Conservation (phyloP, 768 basidiomycete genomes). For the Leccinum uliginosum region DNA sequence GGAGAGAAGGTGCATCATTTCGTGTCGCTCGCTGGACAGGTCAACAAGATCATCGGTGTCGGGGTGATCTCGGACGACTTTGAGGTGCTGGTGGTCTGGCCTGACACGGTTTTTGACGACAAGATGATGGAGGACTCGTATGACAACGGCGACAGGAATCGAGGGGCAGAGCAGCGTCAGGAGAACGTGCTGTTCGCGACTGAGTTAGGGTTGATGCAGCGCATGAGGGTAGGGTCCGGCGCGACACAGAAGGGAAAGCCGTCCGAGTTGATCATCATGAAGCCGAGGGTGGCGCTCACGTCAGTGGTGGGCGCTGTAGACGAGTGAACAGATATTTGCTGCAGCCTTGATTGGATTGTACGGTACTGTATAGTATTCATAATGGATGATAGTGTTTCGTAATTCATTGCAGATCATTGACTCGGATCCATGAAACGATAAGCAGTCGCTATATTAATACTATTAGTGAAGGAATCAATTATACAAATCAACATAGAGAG, state of each 20-base stretch:
- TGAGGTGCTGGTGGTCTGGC: conserved; percentile 16
- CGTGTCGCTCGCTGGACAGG: conserved; percentile 39
- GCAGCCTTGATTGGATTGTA: background rate
- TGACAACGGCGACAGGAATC: conserved; percentile 14
- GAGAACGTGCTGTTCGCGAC: conserved; percentile 31
- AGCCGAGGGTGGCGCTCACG: conserved; percentile 26
- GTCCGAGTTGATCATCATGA: conserved; percentile 26
- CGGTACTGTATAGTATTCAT: background rate
- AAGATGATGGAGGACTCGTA: conserved; percentile 23
- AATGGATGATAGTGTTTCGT: background rate
- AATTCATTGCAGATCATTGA: background rate
- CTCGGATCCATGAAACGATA: background rate
- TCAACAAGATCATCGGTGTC: conserved; percentile 34
- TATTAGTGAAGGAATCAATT: too few relatives aligned
- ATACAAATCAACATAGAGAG: too few relatives aligned
- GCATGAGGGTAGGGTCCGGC: conserved; percentile 10
- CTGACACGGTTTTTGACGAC: conserved; percentile 12
- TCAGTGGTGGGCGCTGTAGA: background rate
- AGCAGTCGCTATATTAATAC: background rate
- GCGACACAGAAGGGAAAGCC: conserved; percentile 8
- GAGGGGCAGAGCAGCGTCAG: background rate
- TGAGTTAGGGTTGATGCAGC: conserved; percentile 30
- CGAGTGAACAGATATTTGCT: background rate
- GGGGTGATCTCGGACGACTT: conserved; percentile 25
- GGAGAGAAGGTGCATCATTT: conserved; percentile 37